Percentiles rank a stretch among this genome's conserved stretches.
Evolutionary conservation across 305 asterid species (phyloP).

Genomic region (Solanum hybrid): DNA sequence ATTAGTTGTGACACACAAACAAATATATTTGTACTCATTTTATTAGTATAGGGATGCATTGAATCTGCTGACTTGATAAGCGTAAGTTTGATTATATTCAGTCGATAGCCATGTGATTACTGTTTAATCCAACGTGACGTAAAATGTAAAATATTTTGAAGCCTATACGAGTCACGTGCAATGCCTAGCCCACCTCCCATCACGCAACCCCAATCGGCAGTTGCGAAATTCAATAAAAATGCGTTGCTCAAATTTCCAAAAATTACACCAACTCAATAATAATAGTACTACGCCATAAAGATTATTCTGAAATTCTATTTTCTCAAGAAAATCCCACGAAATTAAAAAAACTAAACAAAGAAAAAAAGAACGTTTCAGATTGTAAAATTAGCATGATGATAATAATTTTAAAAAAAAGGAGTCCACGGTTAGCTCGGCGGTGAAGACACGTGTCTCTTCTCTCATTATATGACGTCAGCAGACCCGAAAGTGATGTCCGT

Average conservation of each 20-base stretch:
- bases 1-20: background rate
- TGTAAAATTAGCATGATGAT: constrained; percentile 3
- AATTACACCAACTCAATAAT: background rate
- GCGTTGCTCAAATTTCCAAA: background rate
- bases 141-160: background rate
- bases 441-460: constrained; percentile 4
- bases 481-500: constrained; percentile 30
- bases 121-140: background rate
- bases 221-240: background rate
- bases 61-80: background rate
- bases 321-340: background rate
- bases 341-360: background rate
- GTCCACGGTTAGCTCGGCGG: background rate
- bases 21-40: background rate
- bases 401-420: background rate
- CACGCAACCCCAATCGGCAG: background rate
- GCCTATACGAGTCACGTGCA: background rate
- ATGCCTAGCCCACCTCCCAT: background rate
- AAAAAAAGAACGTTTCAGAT: background rate
- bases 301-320: background rate
- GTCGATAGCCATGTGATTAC: background rate
- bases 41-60: background rate
- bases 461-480: constrained; percentile 24
- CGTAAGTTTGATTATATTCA: background rate
- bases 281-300: background rate